Base-by-base conservation (phyloP, 768 basidiomycete genomes). In the Amanita rubescens region DNA sequence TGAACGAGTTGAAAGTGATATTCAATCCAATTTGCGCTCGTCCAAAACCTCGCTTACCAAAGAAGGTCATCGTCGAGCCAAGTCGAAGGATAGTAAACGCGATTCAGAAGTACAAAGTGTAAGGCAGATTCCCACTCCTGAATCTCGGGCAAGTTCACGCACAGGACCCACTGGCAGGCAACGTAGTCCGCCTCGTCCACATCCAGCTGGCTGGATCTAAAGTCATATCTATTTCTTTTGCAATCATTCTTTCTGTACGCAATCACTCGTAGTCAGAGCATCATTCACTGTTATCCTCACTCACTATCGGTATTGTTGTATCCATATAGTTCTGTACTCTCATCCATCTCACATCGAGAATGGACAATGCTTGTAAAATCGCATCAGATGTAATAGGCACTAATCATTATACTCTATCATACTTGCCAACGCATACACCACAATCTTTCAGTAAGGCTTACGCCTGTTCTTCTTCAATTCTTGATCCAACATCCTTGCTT, bases 381-480 rank as follows among this genome's bases (percentile, higher is more conserved):
- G 17, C 34, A 53, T 25, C 33, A 37, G 35, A 34, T 20, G 34
- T 53, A 53, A 30, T 52, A 52, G 24, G 12, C 25, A 45, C n/a
- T 27, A 46, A 45, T 46, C 17, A n/a, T 43, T 43, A 43, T 51
- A 53, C 41, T 46, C 44, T 33, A 53, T 46, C 22, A 22, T 37
- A 53, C 43, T 43, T 33, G 52, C 52, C 43, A 14, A 41, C 19
- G 24, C 33, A 45, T 24, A 45, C 42, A 27, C 6, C 17, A 32
- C 19, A 4, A 20, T 27, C 27, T 7, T 38, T 69, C 69, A 93
- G 69, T 93, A 93, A n/a, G 90, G 89, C 67, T 87, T 90, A 69
- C 78, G 76, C 57, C 83, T 86, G 67, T 92, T 92, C 77, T 91
- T 91, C 82, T 94, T 94, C 69, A 91, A 64, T 59, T 95, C 85